These are phyloP conservation scores for Phylloporus rhodoxanthus DNA, from an alignment of 768 basidiomycete species.

Conservation along the genomic window DNA sequence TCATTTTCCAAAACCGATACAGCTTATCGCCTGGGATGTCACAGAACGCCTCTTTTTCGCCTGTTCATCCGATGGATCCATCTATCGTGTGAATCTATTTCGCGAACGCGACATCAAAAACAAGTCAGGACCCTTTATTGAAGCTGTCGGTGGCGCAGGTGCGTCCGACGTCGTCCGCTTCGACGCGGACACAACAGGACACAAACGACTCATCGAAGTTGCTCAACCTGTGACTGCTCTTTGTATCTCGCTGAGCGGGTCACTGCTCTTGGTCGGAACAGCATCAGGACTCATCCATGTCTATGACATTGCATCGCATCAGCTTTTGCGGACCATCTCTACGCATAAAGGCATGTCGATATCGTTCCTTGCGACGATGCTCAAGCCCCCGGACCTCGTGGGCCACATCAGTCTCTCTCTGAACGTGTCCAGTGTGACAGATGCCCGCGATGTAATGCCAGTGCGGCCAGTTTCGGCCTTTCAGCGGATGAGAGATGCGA, in stretches of 20 bases:
- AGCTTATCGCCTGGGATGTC: slow-evolving; percentile 68
- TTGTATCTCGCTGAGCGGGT: slow-evolving; percentile 69
- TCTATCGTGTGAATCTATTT: slow-evolving; percentile 79
- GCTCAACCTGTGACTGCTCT: slow-evolving; percentile 68
- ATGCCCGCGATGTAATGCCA: slow-evolving; percentile 54
- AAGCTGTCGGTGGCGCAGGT: slow-evolving; percentile 74
- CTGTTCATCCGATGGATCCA: slow-evolving; percentile 64
- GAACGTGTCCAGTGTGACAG: slow-evolving; percentile 31
- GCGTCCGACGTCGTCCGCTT: slow-evolving; percentile 64
- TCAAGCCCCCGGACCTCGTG: slow-evolving; percentile 83
- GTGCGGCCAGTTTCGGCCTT: slow-evolving; percentile 63
- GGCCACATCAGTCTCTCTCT: slow-evolving; percentile 65
- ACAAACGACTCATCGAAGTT: slow-evolving; percentile 62
- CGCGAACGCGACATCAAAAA: slow-evolving; percentile 50
- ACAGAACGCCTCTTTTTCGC: slow-evolving; percentile 88
- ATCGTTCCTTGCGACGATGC: slow-evolving; percentile 68
- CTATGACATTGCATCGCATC: slow-evolving; percentile 88
- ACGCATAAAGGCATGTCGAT: slow-evolving; percentile 65
- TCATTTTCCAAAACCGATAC: slow-evolving; percentile 73
- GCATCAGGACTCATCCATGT: slow-evolving; percentile 64
- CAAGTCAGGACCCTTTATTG: slow-evolving; percentile 43
- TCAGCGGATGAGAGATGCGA: slow-evolving; percentile 65
- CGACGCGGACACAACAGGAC: slow-evolving; percentile 45
- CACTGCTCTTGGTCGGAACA: slow-evolving; percentile 81
- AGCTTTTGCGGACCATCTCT: slow-evolving; percentile 76